Percentiles rank a stretch among this genome's conserved stretches.
Evolutionary conservation across 768 basidiomycete species (phyloP).

Genomic region (Terana coerulea): DNA sequence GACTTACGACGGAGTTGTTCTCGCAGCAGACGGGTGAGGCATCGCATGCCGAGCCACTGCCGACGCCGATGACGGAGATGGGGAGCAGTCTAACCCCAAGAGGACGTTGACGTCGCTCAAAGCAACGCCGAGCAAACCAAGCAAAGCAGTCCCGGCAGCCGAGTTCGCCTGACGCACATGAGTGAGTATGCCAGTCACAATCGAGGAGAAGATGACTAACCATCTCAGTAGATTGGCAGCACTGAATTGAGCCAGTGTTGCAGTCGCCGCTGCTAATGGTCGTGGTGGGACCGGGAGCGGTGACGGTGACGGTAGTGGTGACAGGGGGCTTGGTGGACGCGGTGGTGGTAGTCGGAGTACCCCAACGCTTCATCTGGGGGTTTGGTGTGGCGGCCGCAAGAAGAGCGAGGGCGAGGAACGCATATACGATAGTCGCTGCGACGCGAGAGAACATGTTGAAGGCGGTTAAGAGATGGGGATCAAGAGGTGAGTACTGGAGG

Average conservation of each 20-base stretch:
- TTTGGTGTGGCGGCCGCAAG: conserved; percentile 7
- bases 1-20: conserved; percentile 16
- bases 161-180: neutral
- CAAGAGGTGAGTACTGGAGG: too few relatives aligned
- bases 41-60: conserved; percentile 1
- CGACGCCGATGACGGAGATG: conserved; percentile 9
- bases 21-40: conserved; percentile 17
- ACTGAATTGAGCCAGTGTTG: conserved; percentile 8
- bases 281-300: neutral
- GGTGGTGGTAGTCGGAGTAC: neutral
- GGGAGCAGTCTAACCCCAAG: conserved; percentile 6
- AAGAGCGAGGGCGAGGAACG: neutral
- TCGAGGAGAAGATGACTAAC: neutral
- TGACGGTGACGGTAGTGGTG: neutral
- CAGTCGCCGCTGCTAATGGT: neutral
- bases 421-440: neutral
- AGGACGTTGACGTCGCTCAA: neutral
- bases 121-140: neutral
- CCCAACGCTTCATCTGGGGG: neutral
- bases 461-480: too few relatives aligned
- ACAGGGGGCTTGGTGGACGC: neutral
- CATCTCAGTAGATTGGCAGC: neutral
- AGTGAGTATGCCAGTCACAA: neutral
- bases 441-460: conserved; percentile 1
- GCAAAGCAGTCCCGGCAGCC: neutral